A percentile compares a stretch with the other conserved stretches of the same genome.
phyloP scores from a whole-genome alignment of 163 green algal species.

The Scenedesmus sp. region DNA sequence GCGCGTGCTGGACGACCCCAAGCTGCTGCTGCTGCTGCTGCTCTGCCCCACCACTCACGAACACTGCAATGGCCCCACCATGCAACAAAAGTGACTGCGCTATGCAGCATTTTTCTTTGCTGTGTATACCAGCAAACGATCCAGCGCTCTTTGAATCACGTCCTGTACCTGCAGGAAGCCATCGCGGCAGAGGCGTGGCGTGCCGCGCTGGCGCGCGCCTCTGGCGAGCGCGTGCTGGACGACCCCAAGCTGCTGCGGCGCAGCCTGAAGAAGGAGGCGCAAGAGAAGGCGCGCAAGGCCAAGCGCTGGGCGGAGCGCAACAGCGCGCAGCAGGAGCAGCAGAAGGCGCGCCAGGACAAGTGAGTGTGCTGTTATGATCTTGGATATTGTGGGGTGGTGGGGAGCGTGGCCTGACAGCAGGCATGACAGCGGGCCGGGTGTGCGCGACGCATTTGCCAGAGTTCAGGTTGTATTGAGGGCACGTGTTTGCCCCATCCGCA shows the following conservation, averaged over 20 bases:
- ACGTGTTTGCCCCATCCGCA: too few species aligned
- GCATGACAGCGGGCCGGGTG: too few species aligned
- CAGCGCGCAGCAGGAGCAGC: slow-evolving; percentile 68
- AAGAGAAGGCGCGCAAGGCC: slow-evolving; percentile 80
- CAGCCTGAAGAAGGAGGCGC: slow-evolving; percentile 78
- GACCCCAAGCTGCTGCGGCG: slow-evolving; percentile 90
- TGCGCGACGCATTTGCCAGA: too few species aligned
- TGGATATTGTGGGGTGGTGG: not conserved
- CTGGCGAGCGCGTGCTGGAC: slow-evolving; percentile 90
- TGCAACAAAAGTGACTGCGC: too few species aligned
- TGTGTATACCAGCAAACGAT: not conserved
- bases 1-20: slow-evolving; percentile 93
- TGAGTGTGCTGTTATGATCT: slow-evolving; percentile 47
- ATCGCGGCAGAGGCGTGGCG: slow-evolving; percentile 74
- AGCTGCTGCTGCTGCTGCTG: slow-evolving; percentile 70
- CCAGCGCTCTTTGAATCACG: not conserved
- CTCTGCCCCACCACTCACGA: not conserved
- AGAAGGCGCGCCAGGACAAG: slow-evolving; percentile 80
- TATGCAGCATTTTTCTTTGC: not conserved
- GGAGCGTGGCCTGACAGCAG: not conserved
- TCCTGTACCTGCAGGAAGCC: not conserved
- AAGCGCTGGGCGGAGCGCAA: slow-evolving; percentile 83
- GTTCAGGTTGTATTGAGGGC: too few species aligned
- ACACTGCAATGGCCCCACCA: too few species aligned
- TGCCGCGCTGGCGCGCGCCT: slow-evolving; percentile 76